These are phyloP conservation scores for Sugiyamaella mastotermitis DNA, from an alignment of 805 yeast species.

Conservation along the genomic window DNA sequence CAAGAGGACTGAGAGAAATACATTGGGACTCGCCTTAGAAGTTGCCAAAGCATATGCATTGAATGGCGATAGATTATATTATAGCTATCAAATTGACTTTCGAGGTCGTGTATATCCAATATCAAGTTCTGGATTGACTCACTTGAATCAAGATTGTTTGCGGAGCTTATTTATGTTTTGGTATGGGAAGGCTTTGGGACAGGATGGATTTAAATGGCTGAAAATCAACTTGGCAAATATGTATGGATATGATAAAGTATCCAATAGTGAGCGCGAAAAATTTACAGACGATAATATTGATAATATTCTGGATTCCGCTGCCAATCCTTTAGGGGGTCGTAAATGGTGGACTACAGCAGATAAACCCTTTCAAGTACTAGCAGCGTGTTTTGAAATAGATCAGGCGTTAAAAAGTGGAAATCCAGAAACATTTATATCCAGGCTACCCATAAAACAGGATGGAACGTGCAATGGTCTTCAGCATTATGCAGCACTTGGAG, in stretches of 20 bases:
- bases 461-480: conserved; percentile 65
- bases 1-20: conserved; percentile 5
- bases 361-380: conserved; percentile 56
- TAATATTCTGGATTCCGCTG: conserved; percentile 41
- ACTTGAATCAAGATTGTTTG: conserved; percentile 52
- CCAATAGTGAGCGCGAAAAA: conserved; percentile 42
- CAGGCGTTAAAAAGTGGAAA: conserved; percentile 38
- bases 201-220: conserved; percentile 48
- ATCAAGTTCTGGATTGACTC: conserved; percentile 49
- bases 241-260: conserved; percentile 50
- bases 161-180: conserved; percentile 53
- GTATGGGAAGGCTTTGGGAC: conserved; percentile 51
- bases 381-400: conserved; percentile 48
- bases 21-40: conserved; percentile 41
- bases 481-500: conserved; percentile 64
- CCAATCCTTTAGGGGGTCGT: conserved; percentile 44
- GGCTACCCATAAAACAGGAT: conserved; percentile 56
- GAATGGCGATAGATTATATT: conserved; percentile 47
- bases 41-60: conserved; percentile 78
- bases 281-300: conserved; percentile 43
- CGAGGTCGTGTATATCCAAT: conserved; percentile 61
- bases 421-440: conserved; percentile 44
- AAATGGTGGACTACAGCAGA: conserved; percentile 44
- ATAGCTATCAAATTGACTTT: conserved; percentile 59
- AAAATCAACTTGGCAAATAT: conserved; percentile 57